Percentiles rank a stretch among this genome's conserved stretches.
These are phyloP conservation scores for Agrocybe chaxingu DNA, from an alignment of 768 basidiomycete genomes.

Conservation along the genomic window DNA sequence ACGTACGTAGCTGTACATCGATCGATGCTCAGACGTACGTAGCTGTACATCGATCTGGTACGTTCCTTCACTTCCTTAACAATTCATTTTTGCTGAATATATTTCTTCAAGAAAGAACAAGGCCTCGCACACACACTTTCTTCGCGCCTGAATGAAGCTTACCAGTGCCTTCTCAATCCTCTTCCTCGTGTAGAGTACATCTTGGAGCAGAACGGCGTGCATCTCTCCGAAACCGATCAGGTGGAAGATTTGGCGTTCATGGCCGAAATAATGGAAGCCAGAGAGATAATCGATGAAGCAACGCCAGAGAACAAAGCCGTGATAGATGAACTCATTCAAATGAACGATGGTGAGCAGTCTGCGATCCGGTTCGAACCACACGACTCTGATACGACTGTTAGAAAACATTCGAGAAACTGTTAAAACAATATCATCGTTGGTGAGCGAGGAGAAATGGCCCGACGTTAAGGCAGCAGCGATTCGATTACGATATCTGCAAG, in stretches of 20 bases:
- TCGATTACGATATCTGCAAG: slow-evolving; percentile 69
- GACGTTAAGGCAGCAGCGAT: slow-evolving; percentile 58
- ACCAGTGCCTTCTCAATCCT: slow-evolving; percentile 71
- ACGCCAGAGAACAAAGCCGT: slow-evolving; percentile 33
- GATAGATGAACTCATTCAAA: slow-evolving; percentile 46
- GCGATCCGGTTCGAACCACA: slow-evolving; percentile 1
- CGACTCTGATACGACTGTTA: slow-evolving; percentile 22
- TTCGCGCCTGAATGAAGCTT: slow-evolving; percentile 78
- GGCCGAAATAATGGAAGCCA: slow-evolving; percentile 70
- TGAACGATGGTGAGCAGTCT: slow-evolving; percentile 48
- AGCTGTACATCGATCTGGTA: too few relatives aligned
- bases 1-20: too few relatives aligned
- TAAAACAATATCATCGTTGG: slow-evolving; percentile 42
- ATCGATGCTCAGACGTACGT: too few relatives aligned
- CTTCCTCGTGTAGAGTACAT: slow-evolving; percentile 80
- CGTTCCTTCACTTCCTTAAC: slow-evolving; percentile 17
- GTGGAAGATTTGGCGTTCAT: slow-evolving; percentile 71
- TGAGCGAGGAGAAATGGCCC: slow-evolving; percentile 53
- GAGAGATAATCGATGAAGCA: slow-evolving; percentile 75
- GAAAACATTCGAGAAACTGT: slow-evolving; percentile 50
- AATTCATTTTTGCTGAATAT: slow-evolving; percentile 6
- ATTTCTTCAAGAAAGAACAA: slow-evolving; percentile 43
- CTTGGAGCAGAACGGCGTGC: slow-evolving; percentile 56
- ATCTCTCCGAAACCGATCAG: slow-evolving; percentile 66
- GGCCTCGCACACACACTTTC: slow-evolving; percentile 65